Evolutionary conservation across 2,329 filamentous ascomycete genomes (phyloP), one percentile per base, ranked within the genome.

Genomic region (Monosporascus sp.): DNA sequence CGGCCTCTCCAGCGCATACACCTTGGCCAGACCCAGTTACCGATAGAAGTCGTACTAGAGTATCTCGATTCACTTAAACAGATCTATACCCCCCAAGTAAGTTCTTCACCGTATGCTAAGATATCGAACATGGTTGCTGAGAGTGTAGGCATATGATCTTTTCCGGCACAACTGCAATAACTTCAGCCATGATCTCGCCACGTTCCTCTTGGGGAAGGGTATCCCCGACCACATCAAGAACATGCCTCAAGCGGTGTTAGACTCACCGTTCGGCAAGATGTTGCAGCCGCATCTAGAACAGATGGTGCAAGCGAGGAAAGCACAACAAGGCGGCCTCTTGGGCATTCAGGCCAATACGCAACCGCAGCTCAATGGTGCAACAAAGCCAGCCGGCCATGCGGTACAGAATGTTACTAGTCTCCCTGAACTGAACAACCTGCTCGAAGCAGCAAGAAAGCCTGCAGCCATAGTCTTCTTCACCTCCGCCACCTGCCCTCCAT

Each of bases 101-200:
- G 66, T 49, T 46, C 7, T 47, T 41, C 15, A 24, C 8, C n/a
- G 6, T 14, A 31, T 24, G 11, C 39, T n/a, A 34, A 17, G 6
- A 49, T 49, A 45, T 39, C 50, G 31, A 34, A 11, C 9, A 34
- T 24, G 6, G 51, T 47, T 57, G 31, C 44, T 49, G 8, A 25
- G n/a, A 8, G 18, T 58, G 20, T 56, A 90, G 82, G 88, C 89
- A 1, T 97, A 97, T 65, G 90, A 97, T 65, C 74, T 97, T 5
- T 96, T 82, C 68, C 89, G 74, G 62, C 91, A 97, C 71, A 99
- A 99, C 68, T 97, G 93, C 75, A 99, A 97, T 74, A 97, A 97
- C 70, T 99, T 97, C 70, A 90, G 89, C 3, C 93, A 97, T 65
- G 91, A 96, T 56, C 86, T 97, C 60, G 78, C 90, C 57, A 94